Evolutionary conservation across 495 filamentous ascomycete genomes (phyloP), one percentile per base, ranked within the genome.

Genomic region (Hypoxylon perforatum): DNA sequence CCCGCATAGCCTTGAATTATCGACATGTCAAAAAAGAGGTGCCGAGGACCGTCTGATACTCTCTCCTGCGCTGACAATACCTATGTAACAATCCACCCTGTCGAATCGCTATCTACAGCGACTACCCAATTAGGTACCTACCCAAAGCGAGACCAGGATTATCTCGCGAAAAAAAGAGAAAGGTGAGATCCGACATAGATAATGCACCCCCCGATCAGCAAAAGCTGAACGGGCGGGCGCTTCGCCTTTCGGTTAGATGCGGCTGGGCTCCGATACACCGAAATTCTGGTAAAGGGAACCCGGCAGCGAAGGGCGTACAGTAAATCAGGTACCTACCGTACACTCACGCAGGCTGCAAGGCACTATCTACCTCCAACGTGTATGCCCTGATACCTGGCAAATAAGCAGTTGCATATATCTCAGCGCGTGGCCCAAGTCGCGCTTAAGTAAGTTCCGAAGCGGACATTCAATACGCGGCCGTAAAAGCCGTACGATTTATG

Each of bases 401-500:
- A 10, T 28, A 45, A 7, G 53, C 11, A 35, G 18, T 19, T 44
- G 36, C 28, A 33, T 48, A 49, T 51, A 47, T 21, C 4, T 51
- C 12, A 44, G 39, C 41, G 56, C 50, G 46, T 61, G 65, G n/a
- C 56, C 47, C 42, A 21, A 19, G 56, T 51, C n/a, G 19, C 55
- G 15, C 21, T 30, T n/a, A n/a, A n/a, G 7, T 28, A 52, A 25
- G 15, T 46, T 55, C 60, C 38, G 28, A 69, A 52, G 44, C 15
- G 61, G 66, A 33, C 48, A 61, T 56, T 15, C 39, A 47, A n/a
- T 60, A 33, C n/a, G 61, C 46, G 56, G 55, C 23, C 41, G 46
- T 45, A 52, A 47, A 51, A 41, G 25, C 19, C 44, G 21, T 23
- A 46, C 44, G 60, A 69, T 61, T 69, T 61, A 69, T 64, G 61